Base-by-base conservation (phyloP, 1,139 yeast species). In the Blastobotrys capitulatus region DNA sequence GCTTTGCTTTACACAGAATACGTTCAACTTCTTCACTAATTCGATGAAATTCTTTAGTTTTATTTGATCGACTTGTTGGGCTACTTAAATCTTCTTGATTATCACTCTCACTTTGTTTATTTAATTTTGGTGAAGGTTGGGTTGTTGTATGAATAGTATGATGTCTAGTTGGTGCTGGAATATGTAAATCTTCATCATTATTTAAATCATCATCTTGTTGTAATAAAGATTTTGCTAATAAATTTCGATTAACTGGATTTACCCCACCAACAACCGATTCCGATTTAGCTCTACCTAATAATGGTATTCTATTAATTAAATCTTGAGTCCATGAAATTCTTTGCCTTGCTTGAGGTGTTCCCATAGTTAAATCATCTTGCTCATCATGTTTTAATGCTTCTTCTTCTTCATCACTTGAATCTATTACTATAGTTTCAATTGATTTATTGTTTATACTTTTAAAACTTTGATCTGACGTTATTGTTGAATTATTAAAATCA, bases 1-100 rank as follows among this genome's bases (percentile, higher is more conserved):
- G 48, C 39, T 42, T 48, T 15, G 53, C 53, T 12, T 38, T 38
- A 36, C 26, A 34, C 25, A 50, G 41, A 13, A 50, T 48, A 16
- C 39, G 49, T 16, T 50, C 51, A 12, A 48, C 53, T 18, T 39
- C 39, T 6, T 38, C 31, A 18, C 49, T 42, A 10, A 49, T 44
- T 9, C 47, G 42, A n/a, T 37, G 10, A 19, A 44, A 35, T 6
- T 44, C 47, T 35, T 20, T 31, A 8, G 25, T 7, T 19, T 41
- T 41, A 13, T 25, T 16, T 9, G 38, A 38, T 40, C 25, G 25
- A 22, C 25, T 22, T 22, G 7, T 7, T 5, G 25, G 25, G n/a
- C n/a, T n/a, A n/a, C n/a, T n/a, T n/a, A n/a, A n/a, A n/a, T n/a
- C n/a, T 7, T 20, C 18, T 9, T 8, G 38, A 18, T 34, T 26